phyloP scores from a whole-genome alignment of 176 grass and related monocot species.

The sorghum (Sorghum bicolor) region DNA sequence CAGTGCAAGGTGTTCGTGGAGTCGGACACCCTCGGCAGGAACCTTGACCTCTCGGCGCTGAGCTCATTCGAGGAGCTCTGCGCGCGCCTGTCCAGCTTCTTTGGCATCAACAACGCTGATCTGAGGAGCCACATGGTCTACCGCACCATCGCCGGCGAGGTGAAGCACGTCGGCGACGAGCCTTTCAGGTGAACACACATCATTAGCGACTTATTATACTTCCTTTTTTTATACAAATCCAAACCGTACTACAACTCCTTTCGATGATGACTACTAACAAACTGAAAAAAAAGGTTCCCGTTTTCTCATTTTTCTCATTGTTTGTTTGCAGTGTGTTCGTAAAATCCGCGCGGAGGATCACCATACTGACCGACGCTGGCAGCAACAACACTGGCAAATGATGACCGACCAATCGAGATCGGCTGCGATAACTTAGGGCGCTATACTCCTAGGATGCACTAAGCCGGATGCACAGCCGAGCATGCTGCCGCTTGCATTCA shows the following conservation, averaged over 20 bases:
- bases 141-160: slow-evolving; percentile 47
- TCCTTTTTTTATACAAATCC: neutral
- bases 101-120: slow-evolving; percentile 44
- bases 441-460: slow-evolving; percentile 22
- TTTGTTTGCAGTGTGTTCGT: slow-evolving; percentile 61
- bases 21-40: slow-evolving; percentile 77
- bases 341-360: slow-evolving; percentile 79
- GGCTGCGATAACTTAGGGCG: slow-evolving; percentile 23
- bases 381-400: slow-evolving; percentile 54
- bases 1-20: slow-evolving; percentile 90
- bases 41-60: slow-evolving; percentile 63
- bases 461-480: slow-evolving; percentile 26
- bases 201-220: neutral
- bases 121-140: slow-evolving; percentile 64
- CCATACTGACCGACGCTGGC: slow-evolving; percentile 57
- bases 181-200: slow-evolving; percentile 62
- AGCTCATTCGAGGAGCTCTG: slow-evolving; percentile 73
- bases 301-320: neutral
- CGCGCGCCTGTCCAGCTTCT: slow-evolving; percentile 62
- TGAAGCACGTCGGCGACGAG: slow-evolving; percentile 70
- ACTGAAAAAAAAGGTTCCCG: neutral
- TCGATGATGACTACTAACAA: neutral
- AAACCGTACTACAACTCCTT: neutral
- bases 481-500: slow-evolving; percentile 1
- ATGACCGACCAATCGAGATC: neutral